Evolutionary conservation across 2,329 filamentous ascomycete genomes (phyloP), one percentile per base, ranked within the genome.

Genomic region (Plectosphaerella plurivora): DNA sequence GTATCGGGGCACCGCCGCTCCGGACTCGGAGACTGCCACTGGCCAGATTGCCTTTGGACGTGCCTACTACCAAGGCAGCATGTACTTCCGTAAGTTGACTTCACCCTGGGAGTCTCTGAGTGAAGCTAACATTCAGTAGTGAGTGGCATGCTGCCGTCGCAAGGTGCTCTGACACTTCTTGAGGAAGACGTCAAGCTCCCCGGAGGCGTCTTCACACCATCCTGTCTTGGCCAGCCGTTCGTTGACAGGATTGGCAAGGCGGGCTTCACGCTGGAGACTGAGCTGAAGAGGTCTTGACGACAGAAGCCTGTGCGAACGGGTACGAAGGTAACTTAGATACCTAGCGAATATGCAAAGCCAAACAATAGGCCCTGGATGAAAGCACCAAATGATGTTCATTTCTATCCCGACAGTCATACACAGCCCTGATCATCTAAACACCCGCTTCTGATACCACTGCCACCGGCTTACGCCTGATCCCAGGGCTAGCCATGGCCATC

Each of bases 201-300:
- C 2, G 88, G 88, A 16, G 88, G 88, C 3, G 71, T 90, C 22
- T 81, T 88, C 56, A 92, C 89, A 1, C 84, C 88, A 1, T 86
- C 88, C 1, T 87, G 81, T 51, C 70, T 92, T 3, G 88, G 88
- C 1, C 82, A 86, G 59, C 71, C 75, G 10, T 87, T 82, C 61
- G 72, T 91, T 54, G 81, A 90, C 61, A 75, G 85, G 14, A 61
- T 89, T 41, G 71, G 79, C 36, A 73, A 76, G 35, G 77, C 73
- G 39, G 87, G 87, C 3, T 79, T 91, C 61, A 80, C 80, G 63
- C 74, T 87, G 45, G 81, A 88, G 60, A 74, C 75, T 22, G 77
- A 74, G 62, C 68, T 79, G 14, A 45, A 33, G 28, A 33, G 22
- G 22, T 22, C 22, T 49, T 44, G 5, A 22, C 3, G 22, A 22